Conservation (phyloP, 2,329 filamentous ascomycete genomes). For the Myriosclerotinia curreyana region DNA sequence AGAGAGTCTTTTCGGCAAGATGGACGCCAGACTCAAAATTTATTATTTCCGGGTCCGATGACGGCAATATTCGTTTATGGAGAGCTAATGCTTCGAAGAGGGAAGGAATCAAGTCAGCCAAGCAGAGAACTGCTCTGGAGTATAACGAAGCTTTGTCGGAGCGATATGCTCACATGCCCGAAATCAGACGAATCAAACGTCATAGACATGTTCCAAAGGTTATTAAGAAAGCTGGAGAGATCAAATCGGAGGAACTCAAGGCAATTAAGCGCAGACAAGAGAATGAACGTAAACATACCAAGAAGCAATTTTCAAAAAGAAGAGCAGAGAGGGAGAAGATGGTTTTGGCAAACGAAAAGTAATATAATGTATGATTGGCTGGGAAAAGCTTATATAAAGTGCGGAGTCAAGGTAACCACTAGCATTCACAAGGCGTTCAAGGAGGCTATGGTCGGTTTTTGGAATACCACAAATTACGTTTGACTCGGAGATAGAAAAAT, state of each 20-base stretch:
- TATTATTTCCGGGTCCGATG: conserved; percentile 85
- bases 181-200: conserved; percentile 83
- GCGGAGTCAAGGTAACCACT: conserved; percentile 13
- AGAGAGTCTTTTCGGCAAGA: conserved; percentile 79
- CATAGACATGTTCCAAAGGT: conserved; percentile 90
- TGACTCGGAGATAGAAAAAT: conserved; percentile 5
- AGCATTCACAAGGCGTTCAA: conserved; percentile 26
- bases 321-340: conserved; percentile 89
- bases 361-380: conserved; percentile 22
- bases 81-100: conserved; percentile 79
- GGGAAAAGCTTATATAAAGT: conserved; percentile 9
- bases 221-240: conserved; percentile 93
- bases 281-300: conserved; percentile 88
- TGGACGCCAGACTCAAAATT: conserved; percentile 91
- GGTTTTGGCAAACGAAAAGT: conserved; percentile 58
- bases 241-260: conserved; percentile 85
- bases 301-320: conserved; percentile 73
- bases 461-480: conserved; percentile 17
- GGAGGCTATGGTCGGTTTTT: conserved; percentile 14
- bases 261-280: conserved; percentile 88
- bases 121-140: conserved; percentile 83
- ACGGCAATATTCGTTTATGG: conserved; percentile 90
- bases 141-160: conserved; percentile 84
- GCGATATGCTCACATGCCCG: conserved; percentile 92
- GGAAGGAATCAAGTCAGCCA: conserved; percentile 79